A percentile compares a stretch with the other conserved stretches of the same genome.
Evolutionary conservation across 1,284 basidiomycete species (phyloP).

Genomic region (Albatrellus sp.): DNA sequence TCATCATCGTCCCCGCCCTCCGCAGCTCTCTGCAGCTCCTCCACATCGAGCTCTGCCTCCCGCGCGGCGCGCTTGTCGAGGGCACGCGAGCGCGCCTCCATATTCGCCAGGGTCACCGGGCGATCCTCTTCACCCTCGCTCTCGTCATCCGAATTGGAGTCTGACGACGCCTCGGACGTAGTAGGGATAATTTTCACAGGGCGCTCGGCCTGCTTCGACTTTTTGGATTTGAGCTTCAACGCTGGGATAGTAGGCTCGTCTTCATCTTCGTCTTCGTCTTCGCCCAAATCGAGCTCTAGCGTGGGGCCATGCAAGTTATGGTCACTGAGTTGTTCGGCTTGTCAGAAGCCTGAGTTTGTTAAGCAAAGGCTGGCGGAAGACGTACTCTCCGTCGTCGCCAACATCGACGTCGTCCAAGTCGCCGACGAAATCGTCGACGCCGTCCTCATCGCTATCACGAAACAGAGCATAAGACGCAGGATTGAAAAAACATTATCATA

Average conservation of each 20-base stretch:
- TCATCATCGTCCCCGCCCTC: slow-evolving; percentile 32
- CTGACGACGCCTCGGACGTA: slow-evolving; percentile 30
- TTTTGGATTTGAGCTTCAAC: slow-evolving; percentile 26
- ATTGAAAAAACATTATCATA: slow-evolving; percentile 1
- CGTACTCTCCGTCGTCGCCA: slow-evolving; percentile 25
- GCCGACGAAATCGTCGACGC: slow-evolving; percentile 26
- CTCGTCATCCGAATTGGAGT: slow-evolving; percentile 31
- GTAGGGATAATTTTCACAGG: slow-evolving; percentile 39
- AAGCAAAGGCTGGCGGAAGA: slow-evolving; percentile 2
- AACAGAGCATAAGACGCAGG: slow-evolving; percentile 29
- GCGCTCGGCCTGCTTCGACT: slow-evolving; percentile 39
- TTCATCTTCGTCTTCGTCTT: slow-evolving; percentile 57
- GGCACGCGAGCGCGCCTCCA: slow-evolving; percentile 65
- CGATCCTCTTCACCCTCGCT: slow-evolving; percentile 35
- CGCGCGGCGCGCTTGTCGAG: slow-evolving; percentile 52
- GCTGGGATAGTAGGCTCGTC: slow-evolving; percentile 26
- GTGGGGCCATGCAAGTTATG: slow-evolving; percentile 35
- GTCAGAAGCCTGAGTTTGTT: slow-evolving; percentile 8
- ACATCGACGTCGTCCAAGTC: slow-evolving; percentile 36
- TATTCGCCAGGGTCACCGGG: slow-evolving; percentile 59
- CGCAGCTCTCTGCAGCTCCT: slow-evolving; percentile 53
- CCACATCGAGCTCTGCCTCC: slow-evolving; percentile 57
- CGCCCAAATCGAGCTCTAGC: slow-evolving; percentile 60
- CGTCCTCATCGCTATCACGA: slow-evolving; percentile 37
- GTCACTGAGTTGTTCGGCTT: slow-evolving; percentile 15